These are phyloP conservation scores for Pterulicium gracile DNA, from an alignment of 1,284 basidiomycete genomes.

Conservation along the genomic window DNA sequence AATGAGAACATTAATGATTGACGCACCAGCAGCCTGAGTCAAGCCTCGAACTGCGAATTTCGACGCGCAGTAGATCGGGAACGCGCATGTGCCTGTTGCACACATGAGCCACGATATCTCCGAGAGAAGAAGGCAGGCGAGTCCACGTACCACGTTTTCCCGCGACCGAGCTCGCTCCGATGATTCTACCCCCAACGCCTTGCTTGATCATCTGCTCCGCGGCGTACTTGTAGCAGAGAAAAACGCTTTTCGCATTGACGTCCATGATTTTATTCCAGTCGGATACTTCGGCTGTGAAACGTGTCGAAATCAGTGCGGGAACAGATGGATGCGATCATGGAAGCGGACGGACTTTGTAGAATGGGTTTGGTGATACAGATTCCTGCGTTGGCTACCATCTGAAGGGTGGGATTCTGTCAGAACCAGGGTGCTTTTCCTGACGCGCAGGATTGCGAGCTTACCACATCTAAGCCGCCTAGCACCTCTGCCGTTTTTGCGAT, in stretches of 20 bases:
- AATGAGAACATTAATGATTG: background rate
- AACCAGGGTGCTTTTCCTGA: background rate
- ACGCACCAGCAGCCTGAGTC: conserved; percentile 10
- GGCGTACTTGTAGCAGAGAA: conserved; percentile 13
- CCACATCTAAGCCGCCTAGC: conserved; percentile 13
- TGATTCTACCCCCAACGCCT: conserved; percentile 13
- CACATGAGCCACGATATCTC: too few relatives aligned
- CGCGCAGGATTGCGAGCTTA: conserved; percentile 3
- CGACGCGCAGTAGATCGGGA: too few relatives aligned
- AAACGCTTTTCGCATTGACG: conserved; percentile 11
- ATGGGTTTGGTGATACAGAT: background rate
- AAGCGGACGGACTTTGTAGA: background rate
- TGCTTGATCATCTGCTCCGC: conserved; percentile 12
- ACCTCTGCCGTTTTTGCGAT: conserved; percentile 10
- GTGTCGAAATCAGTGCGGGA: background rate
- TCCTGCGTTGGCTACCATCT: conserved; percentile 1
- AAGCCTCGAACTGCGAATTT: conserved; percentile 9
- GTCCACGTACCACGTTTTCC: conserved; percentile 6
- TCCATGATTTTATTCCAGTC: conserved; percentile 9
- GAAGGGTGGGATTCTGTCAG: background rate
- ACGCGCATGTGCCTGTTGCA: too few relatives aligned
- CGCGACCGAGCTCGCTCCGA: conserved; percentile 9
- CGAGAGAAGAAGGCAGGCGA: too few relatives aligned
- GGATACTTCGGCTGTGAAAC: conserved; percentile 5
- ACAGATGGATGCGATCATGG: background rate